These are phyloP conservation scores for Pseudocercospora vitis DNA, from an alignment of 2,329 filamentous ascomycete genomes.

Conservation along the genomic window DNA sequence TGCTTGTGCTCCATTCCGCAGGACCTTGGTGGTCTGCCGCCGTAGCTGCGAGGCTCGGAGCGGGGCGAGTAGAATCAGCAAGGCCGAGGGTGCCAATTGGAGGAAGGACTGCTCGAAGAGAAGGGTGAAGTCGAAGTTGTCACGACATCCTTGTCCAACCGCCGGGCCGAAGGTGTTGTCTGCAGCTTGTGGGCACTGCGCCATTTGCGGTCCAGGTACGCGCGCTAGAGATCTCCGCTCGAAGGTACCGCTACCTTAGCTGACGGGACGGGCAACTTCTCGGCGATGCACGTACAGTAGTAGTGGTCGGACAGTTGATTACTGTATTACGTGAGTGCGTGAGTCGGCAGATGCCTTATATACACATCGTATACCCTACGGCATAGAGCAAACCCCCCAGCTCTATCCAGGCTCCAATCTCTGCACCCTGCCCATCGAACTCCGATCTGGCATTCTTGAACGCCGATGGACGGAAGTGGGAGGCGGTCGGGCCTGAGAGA, in stretches of 20 bases:
- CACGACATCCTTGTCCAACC: slow-evolving; percentile 18
- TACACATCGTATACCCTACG: too few species aligned
- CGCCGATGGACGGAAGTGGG: too few species aligned
- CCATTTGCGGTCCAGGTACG: slow-evolving; percentile 5
- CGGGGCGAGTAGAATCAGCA: slow-evolving; percentile 24
- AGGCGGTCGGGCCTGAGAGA: too few species aligned
- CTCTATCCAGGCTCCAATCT: too few species aligned
- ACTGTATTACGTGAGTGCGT: too few species aligned
- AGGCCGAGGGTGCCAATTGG: slow-evolving; percentile 23
- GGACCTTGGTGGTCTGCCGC: slow-evolving; percentile 23
- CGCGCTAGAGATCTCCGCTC: neutral
- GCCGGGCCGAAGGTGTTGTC: slow-evolving; percentile 26
- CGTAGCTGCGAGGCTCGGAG: slow-evolving; percentile 19
- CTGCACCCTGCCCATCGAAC: too few species aligned
- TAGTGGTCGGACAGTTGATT: too few species aligned
- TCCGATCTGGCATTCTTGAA: too few species aligned
- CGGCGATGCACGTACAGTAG: too few species aligned
- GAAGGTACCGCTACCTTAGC: neutral
- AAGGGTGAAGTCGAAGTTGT: slow-evolving; percentile 31
- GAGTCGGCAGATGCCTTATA: too few species aligned
- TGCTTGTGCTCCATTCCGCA: slow-evolving; percentile 14
- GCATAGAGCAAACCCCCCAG: too few species aligned
- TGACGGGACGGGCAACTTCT: too few species aligned
- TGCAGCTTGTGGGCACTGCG: slow-evolving; percentile 14
- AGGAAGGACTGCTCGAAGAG: slow-evolving; percentile 30